Evolutionary conservation across 768 basidiomycete genomes (phyloP), one percentile per base, ranked within the genome.

Genomic region (Mycena haematopus): DNA sequence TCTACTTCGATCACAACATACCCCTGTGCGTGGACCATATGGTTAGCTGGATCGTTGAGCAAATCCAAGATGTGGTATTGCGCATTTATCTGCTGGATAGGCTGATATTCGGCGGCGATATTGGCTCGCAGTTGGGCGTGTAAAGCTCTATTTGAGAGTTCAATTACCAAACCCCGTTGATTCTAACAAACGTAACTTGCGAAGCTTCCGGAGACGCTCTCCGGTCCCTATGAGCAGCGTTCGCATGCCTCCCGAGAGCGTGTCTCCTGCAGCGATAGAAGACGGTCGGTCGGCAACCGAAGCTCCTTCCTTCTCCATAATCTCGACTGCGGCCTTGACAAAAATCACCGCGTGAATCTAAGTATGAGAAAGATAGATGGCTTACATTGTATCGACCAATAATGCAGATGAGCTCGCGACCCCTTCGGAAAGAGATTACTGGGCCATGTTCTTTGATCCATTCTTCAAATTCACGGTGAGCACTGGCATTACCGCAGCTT

Each of bases 231-330:
- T 84, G 9, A 87, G 76, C 52, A 88, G 69, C 61, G 84, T 78
- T 0, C 87, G 74, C 77, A 88, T 82, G 0, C 86, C 87, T 3
- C 85, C 83, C 0, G 83, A 84, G 4, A 88, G 67, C 0, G 84
- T 82, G 62, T 87, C 86, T 6, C 87, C 87, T 0, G 82, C 86
- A 1, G 87, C 80, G 46, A 89, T 84, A 14, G 76, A 78, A 3
- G 75, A 72, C 22, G 87, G 87, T 52, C 87, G 75, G 66, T 87
- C 87, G 0, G 80, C 82, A n/a, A 84, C 72, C 5, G 77, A 65
- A 5, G 82, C 80, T n/a, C 87, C 86, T 65, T 88, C 84, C 54
- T 84, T 84, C 68, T 89, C 87, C 86, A 89, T 84, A 58, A 89
- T 82, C 22, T 88, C 86, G 0, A 87, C 79, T 0, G 87, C 86